Evolutionary conservation across 2,329 filamentous ascomycete genomes (phyloP), one percentile per base, ranked within the genome.

Genomic region (Ophioceras dolichostomum): DNA sequence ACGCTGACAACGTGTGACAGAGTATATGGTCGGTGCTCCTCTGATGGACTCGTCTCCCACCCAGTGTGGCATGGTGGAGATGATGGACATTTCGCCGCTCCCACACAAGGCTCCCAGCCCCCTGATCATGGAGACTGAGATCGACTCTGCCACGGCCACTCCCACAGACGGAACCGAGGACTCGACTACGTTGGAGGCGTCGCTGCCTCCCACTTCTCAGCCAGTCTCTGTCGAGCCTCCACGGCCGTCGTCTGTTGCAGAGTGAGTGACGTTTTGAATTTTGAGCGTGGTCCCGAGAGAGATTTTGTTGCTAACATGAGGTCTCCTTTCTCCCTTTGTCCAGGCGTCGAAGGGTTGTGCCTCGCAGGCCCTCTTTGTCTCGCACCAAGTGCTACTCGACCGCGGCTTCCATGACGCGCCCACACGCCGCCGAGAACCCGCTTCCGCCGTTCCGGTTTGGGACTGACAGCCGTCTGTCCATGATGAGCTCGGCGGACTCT

Each of bases 51-150:
- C 62, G 3, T 83, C 85, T 2, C 95, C 88, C 6, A 94, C 89
- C 32, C 87, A 88, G 6, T 76, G 74, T 39, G 71, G 72, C 26
- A 60, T 68, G 38, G 71, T 74, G 42, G 87, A 94, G 56, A 68
- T 76, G 39, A 94, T 96, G 86, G 88, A 96, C 53, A 79, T 95
- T 58, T 95, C 89, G 32, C 89, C 91, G 28, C 63, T 96, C 29
- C 88, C 87, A 42, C 86, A 94, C 65, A 95, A 94, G 65, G 66
- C 29, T 20, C 35, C 35, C 14, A 72, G 21, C 71, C 82, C 10
- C 87, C 68, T 21, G 31, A 28, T 19, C 70, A 81, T n/a, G n/a
- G n/a, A n/a, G 47, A 66, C 83, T 44, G 77, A 81, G 45, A 59
- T 85, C 38, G 71, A 76, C 21, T 88, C 84, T 21, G 84, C 86